Base-by-base conservation (phyloP, 2,329 filamentous ascomycete genomes). In the Aspergillus arachidicola region DNA sequence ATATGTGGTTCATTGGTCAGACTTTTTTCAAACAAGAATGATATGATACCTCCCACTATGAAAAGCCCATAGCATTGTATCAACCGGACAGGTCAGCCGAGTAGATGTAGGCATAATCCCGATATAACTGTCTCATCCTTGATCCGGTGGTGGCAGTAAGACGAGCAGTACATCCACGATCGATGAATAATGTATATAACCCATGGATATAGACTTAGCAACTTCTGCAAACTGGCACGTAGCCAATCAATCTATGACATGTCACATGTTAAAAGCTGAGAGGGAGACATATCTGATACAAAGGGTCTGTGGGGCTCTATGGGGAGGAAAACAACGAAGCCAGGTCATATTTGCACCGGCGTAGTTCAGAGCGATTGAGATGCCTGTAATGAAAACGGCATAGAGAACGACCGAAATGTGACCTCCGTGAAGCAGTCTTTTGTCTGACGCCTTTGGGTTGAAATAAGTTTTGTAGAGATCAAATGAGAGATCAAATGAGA, bases 381-480 rank as follows among this genome's bases (percentile, higher is more conserved):
- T 78, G 0, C 76, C 82, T 0, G 82, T 78, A 67, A 84, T 83
- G 66, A 84, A 84, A 5, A 78, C 68, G 2, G 78, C 81, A 56
- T 83, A 80, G n/a, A 81, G 75, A 1, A 83, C 73, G 0, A 85
- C 82, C 1, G 78, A 78, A n/a, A 79, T 64, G 63, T 85, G 83
- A 53, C 82, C 83, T 32, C 82, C 78, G 16, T 73, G 69, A 3
- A 85, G 71, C 0, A 80, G 74, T 38, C 76, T 73, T 36, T 75
- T 74, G 66, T 84, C 81, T 1, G 75, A 77, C 0, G 82, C 82
- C 10, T 73, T 69, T 0, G 81, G 80, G 62, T 84, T 81, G 73
- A 84, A 75, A 63, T 85, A 85, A 4, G 81, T 84, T 57, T 80
- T 79, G 71, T 81, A 85, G n/a, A 84, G 68, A 64, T 85, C 82